Conservation (phyloP, 345 rosid genomes). For the Citrus sp. region DNA sequence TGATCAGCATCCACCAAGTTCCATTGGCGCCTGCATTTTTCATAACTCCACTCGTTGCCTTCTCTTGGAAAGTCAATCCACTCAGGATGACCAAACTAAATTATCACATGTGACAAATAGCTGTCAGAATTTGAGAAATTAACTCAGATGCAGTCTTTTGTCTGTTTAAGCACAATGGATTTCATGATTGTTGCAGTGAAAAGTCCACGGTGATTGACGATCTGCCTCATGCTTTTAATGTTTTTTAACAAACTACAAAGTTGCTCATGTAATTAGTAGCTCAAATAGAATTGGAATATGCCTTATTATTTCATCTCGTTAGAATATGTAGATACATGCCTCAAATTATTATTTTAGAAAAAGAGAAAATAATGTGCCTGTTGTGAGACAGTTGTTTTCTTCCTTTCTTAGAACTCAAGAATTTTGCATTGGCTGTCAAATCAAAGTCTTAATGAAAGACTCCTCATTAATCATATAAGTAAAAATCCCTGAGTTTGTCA, state of each 20-base stretch:
- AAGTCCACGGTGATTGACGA: neutral
- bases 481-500: neutral
- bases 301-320: neutral
- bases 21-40: constrained; percentile 76
- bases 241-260: neutral
- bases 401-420: neutral
- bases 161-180: neutral
- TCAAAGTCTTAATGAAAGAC: neutral
- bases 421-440: neutral
- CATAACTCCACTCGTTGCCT: constrained; percentile 85
- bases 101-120: constrained; percentile 19
- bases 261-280: neutral
- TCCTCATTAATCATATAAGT: neutral
- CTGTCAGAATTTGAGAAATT: constrained; percentile 5
- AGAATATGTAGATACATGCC: neutral
- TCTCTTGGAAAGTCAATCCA: constrained; percentile 91
- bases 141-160: neutral
- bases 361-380: neutral
- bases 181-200: neutral
- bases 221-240: neutral
- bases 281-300: neutral
- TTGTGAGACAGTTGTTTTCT: neutral
- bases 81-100: constrained; percentile 82
- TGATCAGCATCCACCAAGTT: constrained; percentile 51
- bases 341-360: neutral